Conservation (phyloP, 192 early-diverging fungal genomes). For the Coemansia sp. region DNA sequence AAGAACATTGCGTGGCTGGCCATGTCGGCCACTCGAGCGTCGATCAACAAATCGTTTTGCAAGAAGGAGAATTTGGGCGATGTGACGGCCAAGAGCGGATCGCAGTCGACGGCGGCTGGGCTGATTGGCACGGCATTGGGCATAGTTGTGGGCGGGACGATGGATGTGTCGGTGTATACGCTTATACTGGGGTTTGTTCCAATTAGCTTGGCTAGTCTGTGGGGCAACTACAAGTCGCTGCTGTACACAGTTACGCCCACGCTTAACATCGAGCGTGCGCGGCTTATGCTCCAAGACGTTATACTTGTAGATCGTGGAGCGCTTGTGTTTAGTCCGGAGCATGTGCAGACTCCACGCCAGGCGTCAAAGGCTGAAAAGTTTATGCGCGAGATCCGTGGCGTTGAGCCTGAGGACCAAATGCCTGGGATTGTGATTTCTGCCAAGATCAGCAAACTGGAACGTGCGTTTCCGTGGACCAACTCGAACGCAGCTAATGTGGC, state of each 20-base stretch:
- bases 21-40: conserved; percentile 72
- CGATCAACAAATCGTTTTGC: conserved; percentile 78
- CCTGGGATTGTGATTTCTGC: conserved; percentile 32
- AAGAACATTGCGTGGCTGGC: conserved; percentile 89
- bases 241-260: conserved; percentile 37
- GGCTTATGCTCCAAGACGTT: conserved; percentile 23
- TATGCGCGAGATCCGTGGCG: conserved; percentile 26
- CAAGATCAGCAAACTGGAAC: conserved; percentile 6
- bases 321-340: conserved; percentile 10
- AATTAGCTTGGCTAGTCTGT: conserved; percentile 68
- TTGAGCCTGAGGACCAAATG: conserved; percentile 4
- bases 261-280: conserved; percentile 34
- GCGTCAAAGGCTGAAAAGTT: conserved; percentile 33
- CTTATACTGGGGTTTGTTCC: conserved; percentile 66
- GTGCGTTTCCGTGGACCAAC: too few relatives aligned
- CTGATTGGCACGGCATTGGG: conserved; percentile 67
- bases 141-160: conserved; percentile 40
- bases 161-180: conserved; percentile 30
- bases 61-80: conserved; percentile 78
- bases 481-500: not conserved
- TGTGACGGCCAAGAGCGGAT: conserved; percentile 79
- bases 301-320: conserved; percentile 4
- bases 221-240: conserved; percentile 66
- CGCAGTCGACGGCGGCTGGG: conserved; percentile 80
- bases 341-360: conserved; percentile 31